phyloP scores from a whole-genome alignment of 345 rosid genomes.

The Hibiscus tridactylites region DNA sequence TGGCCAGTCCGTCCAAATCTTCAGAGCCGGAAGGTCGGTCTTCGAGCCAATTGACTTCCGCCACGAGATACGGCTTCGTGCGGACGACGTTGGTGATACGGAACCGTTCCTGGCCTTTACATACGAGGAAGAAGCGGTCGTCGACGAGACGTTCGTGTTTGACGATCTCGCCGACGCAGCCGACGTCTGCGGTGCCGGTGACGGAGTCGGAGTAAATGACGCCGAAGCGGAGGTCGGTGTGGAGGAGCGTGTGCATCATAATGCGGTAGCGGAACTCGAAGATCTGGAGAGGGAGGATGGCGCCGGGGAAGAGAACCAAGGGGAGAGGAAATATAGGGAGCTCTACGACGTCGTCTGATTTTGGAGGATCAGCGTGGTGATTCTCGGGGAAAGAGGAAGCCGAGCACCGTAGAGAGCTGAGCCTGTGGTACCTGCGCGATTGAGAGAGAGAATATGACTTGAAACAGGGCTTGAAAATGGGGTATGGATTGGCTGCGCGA shows the following conservation, averaged over 20 bases:
- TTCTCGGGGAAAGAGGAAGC: slow-evolving; percentile 53
- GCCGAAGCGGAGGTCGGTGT: slow-evolving; percentile 86
- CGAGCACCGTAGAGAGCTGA: slow-evolving; percentile 29
- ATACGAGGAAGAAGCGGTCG: slow-evolving; percentile 75
- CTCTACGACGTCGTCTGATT: slow-evolving; percentile 58
- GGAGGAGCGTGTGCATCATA: slow-evolving; percentile 98
- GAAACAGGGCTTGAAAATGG: slow-evolving; percentile 5
- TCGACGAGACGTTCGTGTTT: slow-evolving; percentile 87
- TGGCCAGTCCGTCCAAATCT: slow-evolving; percentile 57
- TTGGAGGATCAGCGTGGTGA: slow-evolving; percentile 38
- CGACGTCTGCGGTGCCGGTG: slow-evolving; percentile 69
- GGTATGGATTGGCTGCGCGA: too few species aligned
- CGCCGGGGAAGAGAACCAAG: slow-evolving; percentile 88
- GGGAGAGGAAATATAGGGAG: slow-evolving; percentile 90
- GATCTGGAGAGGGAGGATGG: slow-evolving; percentile 89
- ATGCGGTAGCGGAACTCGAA: slow-evolving; percentile 96
- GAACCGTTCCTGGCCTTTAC: slow-evolving; percentile 91
- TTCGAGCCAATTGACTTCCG: slow-evolving; percentile 83
- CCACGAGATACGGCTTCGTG: slow-evolving; percentile 79
- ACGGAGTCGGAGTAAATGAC: slow-evolving; percentile 67
- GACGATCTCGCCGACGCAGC: slow-evolving; percentile 86
- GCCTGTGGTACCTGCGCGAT: slow-evolving; percentile 7
- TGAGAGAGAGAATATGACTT: slow-evolving; percentile 6
- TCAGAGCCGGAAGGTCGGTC: slow-evolving; percentile 86
- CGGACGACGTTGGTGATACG: slow-evolving; percentile 69